Evolutionary conservation across 1,284 basidiomycete genomes (phyloP).

Genomic region (Kalmanozyma brasiliensis): DNA sequence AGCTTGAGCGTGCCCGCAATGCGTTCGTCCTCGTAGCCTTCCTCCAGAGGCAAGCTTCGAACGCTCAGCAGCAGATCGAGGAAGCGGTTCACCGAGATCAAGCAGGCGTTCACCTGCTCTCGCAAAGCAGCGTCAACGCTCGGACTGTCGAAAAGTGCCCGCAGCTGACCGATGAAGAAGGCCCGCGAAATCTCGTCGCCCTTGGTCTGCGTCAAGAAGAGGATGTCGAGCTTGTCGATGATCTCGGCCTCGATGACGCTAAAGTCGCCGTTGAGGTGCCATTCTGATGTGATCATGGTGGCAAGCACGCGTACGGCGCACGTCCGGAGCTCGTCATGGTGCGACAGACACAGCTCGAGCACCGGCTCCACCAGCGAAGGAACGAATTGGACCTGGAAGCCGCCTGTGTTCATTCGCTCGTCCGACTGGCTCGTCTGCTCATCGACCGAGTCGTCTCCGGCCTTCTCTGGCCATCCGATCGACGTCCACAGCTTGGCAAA

Average conservation of each 20-base stretch:
- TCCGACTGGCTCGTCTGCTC: conserved; percentile 25
- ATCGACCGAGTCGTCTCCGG: conserved; percentile 14
- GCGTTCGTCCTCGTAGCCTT: conserved; percentile 77
- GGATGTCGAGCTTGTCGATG: conserved; percentile 90
- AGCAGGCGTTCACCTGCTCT: conserved; percentile 80
- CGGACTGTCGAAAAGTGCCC: conserved; percentile 84
- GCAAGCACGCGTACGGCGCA: conserved; percentile 88
- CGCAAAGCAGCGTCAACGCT: conserved; percentile 82
- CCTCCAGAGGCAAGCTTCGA: conserved; percentile 75
- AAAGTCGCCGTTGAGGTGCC: conserved; percentile 64
- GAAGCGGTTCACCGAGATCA: conserved; percentile 91
- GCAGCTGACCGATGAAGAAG: conserved; percentile 92
- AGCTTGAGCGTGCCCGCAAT: conserved; percentile 86
- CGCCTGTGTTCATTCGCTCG: conserved; percentile 60
- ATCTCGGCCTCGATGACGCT: conserved; percentile 82
- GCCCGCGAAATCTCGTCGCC: conserved; percentile 87
- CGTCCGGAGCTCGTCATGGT: conserved; percentile 89
- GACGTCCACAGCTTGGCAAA: conserved; percentile 86
- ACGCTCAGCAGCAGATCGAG: conserved; percentile 90
- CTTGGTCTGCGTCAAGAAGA: conserved; percentile 89
- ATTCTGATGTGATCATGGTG: conserved; percentile 93
- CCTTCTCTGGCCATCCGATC: conserved; percentile 69
- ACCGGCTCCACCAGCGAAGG: conserved; percentile 89
- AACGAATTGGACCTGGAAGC: conserved; percentile 67
- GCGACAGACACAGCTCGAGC: conserved; percentile 90